Percentiles rank a stretch among this genome's conserved stretches.
These are phyloP conservation scores for Eucalyptus caleyi DNA, from an alignment of 345 rosid genomes.

Conservation along the genomic window DNA sequence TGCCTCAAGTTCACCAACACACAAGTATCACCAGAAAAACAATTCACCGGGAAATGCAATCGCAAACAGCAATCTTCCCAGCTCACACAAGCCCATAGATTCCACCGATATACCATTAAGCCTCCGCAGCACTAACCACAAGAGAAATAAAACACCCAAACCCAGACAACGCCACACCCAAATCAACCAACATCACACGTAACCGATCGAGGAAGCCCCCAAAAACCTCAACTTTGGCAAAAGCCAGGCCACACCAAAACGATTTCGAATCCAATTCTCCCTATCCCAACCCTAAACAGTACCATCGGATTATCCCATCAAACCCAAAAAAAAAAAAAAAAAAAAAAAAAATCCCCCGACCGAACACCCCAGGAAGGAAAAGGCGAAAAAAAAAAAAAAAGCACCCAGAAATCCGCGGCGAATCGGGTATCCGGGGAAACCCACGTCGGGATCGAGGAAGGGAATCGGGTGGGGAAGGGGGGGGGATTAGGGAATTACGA, in stretches of 20 bases:
- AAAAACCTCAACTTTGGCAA: not conserved
- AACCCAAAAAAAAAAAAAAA: not conserved
- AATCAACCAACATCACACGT: not conserved
- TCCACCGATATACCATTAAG: not conserved
- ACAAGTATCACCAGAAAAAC: not conserved
- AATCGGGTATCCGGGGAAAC: not conserved
- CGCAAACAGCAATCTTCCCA: not conserved
- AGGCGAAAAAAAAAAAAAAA: too few species aligned
- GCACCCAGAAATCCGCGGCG: not conserved
- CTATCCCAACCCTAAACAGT: not conserved
- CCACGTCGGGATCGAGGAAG: not conserved
- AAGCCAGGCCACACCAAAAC: not conserved
- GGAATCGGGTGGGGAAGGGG: not conserved
- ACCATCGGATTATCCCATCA: not conserved
- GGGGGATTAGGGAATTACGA: conserved; percentile 7
- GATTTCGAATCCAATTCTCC: not conserved
- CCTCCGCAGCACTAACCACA: not conserved
- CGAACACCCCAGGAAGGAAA: not conserved
- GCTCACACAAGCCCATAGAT: not conserved
- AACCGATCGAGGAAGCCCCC: not conserved
- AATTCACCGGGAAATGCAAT: not conserved
- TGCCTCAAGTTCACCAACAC: not conserved
- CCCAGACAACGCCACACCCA: not conserved
- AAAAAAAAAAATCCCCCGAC: not conserved
- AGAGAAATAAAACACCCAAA: not conserved